Base-by-base conservation (phyloP, 2,329 filamentous ascomycete genomes). In the Colletotrichum neosansevieriae region DNA sequence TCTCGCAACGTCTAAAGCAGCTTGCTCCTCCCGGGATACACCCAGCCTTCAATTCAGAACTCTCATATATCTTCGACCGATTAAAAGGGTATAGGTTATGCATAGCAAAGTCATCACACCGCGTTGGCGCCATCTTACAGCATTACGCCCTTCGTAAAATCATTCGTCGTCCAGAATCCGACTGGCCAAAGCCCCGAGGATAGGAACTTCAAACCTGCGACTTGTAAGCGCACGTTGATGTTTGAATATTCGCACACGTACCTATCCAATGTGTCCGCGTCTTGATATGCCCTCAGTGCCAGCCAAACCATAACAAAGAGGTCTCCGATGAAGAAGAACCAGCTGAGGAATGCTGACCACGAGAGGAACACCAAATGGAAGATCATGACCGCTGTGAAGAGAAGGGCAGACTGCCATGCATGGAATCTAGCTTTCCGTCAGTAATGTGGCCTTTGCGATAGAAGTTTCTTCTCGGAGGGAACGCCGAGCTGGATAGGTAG, bases 361-460 rank as follows among this genome's bases (percentile, higher is more conserved):
- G 90, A 91, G 42, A 69, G 66, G 79, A 98, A 91, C 47, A 98
- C 82, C 42, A 98, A 85, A 77, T 98, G 95, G 24, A 98, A 73
- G 58, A 97, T 80, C 79, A 94, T 88, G 66, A 89, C 76, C 56
- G 87, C 87, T 0, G 92, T 91, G 78, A 97, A 98, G 3, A 97
- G 80, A 75, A 97, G 84, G 71, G 91, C 91, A 6, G 92, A 93
- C 81, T 99, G 96, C 95, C 96, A 99, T 7, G 96, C 96, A 79
- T 99, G 96, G 74, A 98, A 98, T 71, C 93, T 95, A 32, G 12
- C 24, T 24, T 19, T 36, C 10, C 19, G 58, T 67, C 49, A 67
- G 62, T 34, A 51, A 45, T 12, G 11, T 50, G 15, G 7, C 19
- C n/a, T 2, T 9, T 29, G 29, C 29, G 3, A 38, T 34, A 15